Evolutionary conservation across 73 alveolate species (phyloP).

Genomic region (Diophrys sp.): DNA sequence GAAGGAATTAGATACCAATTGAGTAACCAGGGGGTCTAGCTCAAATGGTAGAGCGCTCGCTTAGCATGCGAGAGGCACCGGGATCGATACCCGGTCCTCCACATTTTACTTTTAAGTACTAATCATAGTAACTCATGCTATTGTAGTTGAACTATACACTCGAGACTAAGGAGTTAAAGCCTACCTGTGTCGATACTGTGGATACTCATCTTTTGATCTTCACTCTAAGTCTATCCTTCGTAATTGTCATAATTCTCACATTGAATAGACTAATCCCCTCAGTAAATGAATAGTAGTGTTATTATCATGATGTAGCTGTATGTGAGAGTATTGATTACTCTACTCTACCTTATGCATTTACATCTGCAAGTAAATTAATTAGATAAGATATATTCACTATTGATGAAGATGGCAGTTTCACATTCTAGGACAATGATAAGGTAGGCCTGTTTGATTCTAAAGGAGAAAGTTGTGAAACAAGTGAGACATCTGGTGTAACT

Average conservation of each 20-base stretch:
- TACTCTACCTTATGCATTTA: neutral
- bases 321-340: conserved; percentile 20
- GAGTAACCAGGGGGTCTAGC: conserved; percentile 69
- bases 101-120: too few relatives aligned
- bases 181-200: too few relatives aligned
- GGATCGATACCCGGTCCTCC: conserved; percentile 77
- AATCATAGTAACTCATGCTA: too few relatives aligned
- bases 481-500: neutral
- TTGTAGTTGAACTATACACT: too few relatives aligned
- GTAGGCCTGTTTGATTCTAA: neutral
- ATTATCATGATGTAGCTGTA: conserved; percentile 45
- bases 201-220: too few relatives aligned
- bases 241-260: too few relatives aligned
- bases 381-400: neutral
- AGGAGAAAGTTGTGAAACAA: neutral
- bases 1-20: too few relatives aligned
- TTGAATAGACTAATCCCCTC: too few relatives aligned
- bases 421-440: neutral
- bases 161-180: too few relatives aligned
- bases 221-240: too few relatives aligned
- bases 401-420: neutral
- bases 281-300: too few relatives aligned
- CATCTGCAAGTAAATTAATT: neutral
- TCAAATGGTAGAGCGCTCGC: conserved; percentile 78
- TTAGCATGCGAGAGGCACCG: conserved; percentile 78